Evolutionary conservation across 176 grass and related monocot species (phyloP).

Genomic region (Zizania latifolia): DNA sequence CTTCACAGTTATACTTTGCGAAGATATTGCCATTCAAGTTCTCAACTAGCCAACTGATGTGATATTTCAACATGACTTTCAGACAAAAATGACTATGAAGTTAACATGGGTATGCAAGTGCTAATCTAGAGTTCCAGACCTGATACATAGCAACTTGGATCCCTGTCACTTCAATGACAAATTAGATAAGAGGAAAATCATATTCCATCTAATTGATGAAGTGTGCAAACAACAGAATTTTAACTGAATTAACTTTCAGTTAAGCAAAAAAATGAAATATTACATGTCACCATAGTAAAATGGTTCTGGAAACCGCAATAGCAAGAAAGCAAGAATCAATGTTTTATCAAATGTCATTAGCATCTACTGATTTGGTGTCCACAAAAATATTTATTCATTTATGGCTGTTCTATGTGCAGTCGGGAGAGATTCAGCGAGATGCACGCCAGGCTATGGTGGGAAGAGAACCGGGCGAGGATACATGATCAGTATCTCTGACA

Average conservation of each 20-base stretch:
- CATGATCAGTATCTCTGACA: constrained; percentile 79
- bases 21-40: not conserved
- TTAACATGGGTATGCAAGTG: not conserved
- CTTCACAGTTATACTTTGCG: not conserved
- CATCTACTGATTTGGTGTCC: not conserved
- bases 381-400: not conserved
- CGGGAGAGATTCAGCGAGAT: constrained; percentile 87
- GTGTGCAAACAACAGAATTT: not conserved
- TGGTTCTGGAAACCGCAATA: not conserved
- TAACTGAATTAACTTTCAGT: not conserved
- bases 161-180: not conserved
- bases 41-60: not conserved
- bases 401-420: constrained; percentile 32
- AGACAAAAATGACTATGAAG: not conserved
- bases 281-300: not conserved
- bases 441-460: constrained; percentile 81
- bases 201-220: not conserved
- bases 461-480: constrained; percentile 69
- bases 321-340: not conserved
- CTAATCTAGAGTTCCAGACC: not conserved
- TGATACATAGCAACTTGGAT: not conserved
- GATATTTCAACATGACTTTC: not conserved
- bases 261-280: not conserved
- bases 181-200: not conserved
- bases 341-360: not conserved